Evolutionary conservation across 116 monocot genomes (phyloP), one percentile per base, ranked within the genome.

Genomic region (Papilionanthe hybrid): DNA sequence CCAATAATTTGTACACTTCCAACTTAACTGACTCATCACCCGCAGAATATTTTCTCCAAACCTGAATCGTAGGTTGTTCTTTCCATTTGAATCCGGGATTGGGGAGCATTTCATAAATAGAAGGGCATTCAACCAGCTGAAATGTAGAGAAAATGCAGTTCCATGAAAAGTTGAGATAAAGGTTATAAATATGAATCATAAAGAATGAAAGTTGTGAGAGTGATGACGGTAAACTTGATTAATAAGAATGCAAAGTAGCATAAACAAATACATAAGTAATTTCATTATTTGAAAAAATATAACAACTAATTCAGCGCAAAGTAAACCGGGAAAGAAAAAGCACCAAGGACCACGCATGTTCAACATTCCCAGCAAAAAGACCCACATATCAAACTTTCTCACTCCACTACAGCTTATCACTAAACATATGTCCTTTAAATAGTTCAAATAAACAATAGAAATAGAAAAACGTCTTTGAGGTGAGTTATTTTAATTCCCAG

Each of bases 101-200:
- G 50, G 93, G 89, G 72, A 96, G 79, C 91, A 96, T 87, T 79
- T 96, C 96, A 50, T 96, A 96, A 30, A 96, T 84, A 68, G 96
- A 96, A 58, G 96, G 96, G 78, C 96, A 96, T 78, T 91, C 96
- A 79, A 96, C 82, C 77, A 96, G 79, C 96, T 96, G 81, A 65
- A 85, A 28, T 78, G 28, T 30, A 49, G 44, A 45, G 72, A 55
- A 77, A 55, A 82, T 65, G 18, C 42, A 28, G 29, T 73, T 77
- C 19, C n/a, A n/a, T 72, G 50, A 78, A 60, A 28, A 63, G 18
- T 66, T 9, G 23, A 65, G 27, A 27, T 65, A 9, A 27, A 10
- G 25, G 25, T 65, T 25, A 65, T 65, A 27, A 65, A 65, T 65
- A 65, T 27, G 9, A 23, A 23, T 65, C 27, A 27, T 11, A 65